A percentile compares a stretch with the other conserved stretches of the same genome.
Evolutionary conservation across 208 protist species (phyloP).

Genomic region (Trichomonas tenax): DNA sequence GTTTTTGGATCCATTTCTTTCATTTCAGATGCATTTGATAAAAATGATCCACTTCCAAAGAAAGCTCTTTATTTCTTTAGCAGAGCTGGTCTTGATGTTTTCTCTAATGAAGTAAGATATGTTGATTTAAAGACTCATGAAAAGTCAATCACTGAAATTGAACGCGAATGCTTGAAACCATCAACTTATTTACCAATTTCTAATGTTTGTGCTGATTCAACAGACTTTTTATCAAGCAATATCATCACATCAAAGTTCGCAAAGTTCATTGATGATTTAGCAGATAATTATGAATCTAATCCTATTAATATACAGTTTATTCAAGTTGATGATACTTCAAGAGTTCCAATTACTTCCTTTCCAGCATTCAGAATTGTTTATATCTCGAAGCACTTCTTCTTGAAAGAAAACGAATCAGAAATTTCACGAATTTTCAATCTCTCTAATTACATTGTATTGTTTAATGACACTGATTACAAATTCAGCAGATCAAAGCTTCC

Average conservation of each 20-base stretch:
- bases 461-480: neutral
- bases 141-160: neutral
- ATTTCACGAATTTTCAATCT: neutral
- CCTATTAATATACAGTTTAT: neutral
- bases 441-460: neutral
- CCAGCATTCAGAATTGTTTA: neutral
- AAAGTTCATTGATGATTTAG: neutral
- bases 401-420: neutral
- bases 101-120: neutral
- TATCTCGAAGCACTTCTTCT: neutral
- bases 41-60: neutral
- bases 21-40: neutral
- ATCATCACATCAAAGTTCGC: neutral
- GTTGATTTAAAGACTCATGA: neutral
- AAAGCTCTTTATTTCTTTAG: neutral
- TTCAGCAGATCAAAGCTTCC: neutral
- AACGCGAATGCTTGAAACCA: neutral
- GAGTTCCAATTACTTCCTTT: neutral
- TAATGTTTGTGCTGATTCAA: neutral
- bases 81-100: neutral
- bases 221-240: neutral
- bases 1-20: neutral
- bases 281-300: neutral
- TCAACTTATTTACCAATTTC: neutral
- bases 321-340: neutral